Evolutionary conservation across 345 rosid species (phyloP), one percentile per base, ranked within the genome.

Genomic region (Rhizophora mangle): DNA sequence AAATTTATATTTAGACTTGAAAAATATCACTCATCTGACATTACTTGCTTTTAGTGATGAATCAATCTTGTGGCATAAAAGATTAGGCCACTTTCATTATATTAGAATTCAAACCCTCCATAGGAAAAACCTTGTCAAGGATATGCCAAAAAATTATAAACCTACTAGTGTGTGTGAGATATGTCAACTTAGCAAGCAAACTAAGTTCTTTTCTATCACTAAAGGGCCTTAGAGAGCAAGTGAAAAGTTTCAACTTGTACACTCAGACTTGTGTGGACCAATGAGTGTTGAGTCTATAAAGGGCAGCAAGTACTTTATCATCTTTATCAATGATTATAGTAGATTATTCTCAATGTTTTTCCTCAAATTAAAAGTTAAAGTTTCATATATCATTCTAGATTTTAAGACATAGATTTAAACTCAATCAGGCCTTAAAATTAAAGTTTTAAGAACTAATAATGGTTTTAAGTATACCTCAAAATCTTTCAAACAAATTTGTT

Each of bases 251-350:
- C 27, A 70, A 5, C 30, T 62, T 1, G 9, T 47, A 3, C 10
- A 70, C 11, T n/a, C 51, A 3, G 10, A 70, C 15, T 24, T 62
- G 0, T 67, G 6, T 5, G 51, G 59, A 15, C 76, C 64, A 2
- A 27, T 57, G 5, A 64, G 43, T 1, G n/a, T 26, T 11, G 29
- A 19, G 1, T 73, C 76, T 0, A 6, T 47, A 2, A 43, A 59
- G 1, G 22, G 22, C 0, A 47, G 60, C 18, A 8, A 8, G 0
- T 57, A 58, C 21, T 73, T 19, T 24, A 52, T 67, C 1, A 13
- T 60, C 0, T 73, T 65, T 16, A 66, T 65, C 46, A 61, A 73
- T 73, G 61, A 66, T 16, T 51, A 5, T 4, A 57, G 49, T 2
- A 57, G 34, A 51, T 27, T 65, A 3, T 64, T 31, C n/a, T 72